Base-by-base conservation (phyloP, 108 stramenopile species). In the Pseudonitzschia delicatissima region DNA sequence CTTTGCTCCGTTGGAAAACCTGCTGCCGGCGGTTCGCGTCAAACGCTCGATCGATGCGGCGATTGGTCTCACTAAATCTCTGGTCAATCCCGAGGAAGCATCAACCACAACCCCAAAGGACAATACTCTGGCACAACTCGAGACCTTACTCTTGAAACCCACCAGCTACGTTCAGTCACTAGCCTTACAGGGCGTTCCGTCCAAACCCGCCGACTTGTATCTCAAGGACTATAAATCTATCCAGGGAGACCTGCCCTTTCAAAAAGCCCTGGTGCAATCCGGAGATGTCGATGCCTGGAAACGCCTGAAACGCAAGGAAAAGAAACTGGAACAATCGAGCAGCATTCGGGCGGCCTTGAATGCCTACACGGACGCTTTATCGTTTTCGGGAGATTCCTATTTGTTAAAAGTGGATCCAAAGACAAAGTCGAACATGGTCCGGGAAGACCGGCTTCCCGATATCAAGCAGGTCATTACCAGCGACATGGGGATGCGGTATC, bases 261-360 rank as follows among this genome's bases (percentile, higher is more conserved):
- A 81, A 13, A 78, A 76, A 1, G 40, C 69, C 52, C 57, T 85
- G 29, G 78, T 85, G 5, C 78, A 82, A 55, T 62, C 53, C 33
- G 84, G 84, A 32, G 84, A 85, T 35, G 77, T 85, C 28, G 69
- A 73, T 37, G 35, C 84, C 1, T 85, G 84, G 84, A 85, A 77
- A 61, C 71, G 78, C 9, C 57, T 85, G 34, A 79, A 85, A 48
- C 34, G 68, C 36, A 51, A 77, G 45, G 80, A 81, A 63, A 69
- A 58, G 57, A 17, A 34, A 37, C 39, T 51, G 55, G 80, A 84
- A 58, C 27, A 66, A 12, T 40, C 51, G 0, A 72, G 73, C 39
- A 71, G 70, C 40, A 67, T 79, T 3, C 73, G 83, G n/a, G 76
- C 83, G 5, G 83, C 83, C 18, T 45, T 84, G 27, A 84, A 84